Base-by-base conservation (phyloP, 2,329 filamentous ascomycete genomes). In the Colletotrichum sp. region DNA sequence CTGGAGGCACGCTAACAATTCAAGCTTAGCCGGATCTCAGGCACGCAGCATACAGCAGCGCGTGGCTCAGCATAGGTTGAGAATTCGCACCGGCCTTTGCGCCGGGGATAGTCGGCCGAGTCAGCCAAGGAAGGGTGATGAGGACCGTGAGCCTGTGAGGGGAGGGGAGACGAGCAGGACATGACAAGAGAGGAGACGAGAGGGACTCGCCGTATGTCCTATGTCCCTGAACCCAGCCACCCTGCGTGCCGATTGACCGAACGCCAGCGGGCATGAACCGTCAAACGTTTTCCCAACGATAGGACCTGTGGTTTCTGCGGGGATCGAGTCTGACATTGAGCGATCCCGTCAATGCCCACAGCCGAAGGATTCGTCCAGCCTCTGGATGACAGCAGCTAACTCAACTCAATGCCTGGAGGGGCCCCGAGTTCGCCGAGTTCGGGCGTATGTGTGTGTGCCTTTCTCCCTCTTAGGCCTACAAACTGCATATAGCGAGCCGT, bases 21-120 rank as follows among this genome's bases (percentile, higher is more conserved):
- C 70, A 76, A 76, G 74, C 74, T 73, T 69, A 68, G 70, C 70
- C 58, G 65, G 70, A 64, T 60, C 64, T 36, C 57, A 67, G 69
- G 69, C 58, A 18, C 16, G 36, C 36, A 43, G 36, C 36, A 43
- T 1, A 18, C 34, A 18, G 36, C 52, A 57, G 24, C 52, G 30
- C 32, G 66, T 64, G 71, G 66, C 71, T 64, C 63, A n/a, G 57
- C 28, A 16, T 68, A 57, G 36, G 43, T 21, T 18, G 43, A 21
- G 30, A 30, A 43, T 48, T 61, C 15, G 28, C 67, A 60, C 36
- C 65, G n/a, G 60, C 60, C 26, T 69, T 28, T 69, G 57, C 66
- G 55, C 43, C 60, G 58, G 36, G 48, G 48, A 26, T 12, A 57
- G 24, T 38, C 72, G 36, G 61, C 68, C 68, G 61, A 66, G 43